Percentiles rank a stretch among this genome's conserved stretches.
Evolutionary conservation across 306 rosid genomes (phyloP).

Genomic region (Hippophae rhamnoides): DNA sequence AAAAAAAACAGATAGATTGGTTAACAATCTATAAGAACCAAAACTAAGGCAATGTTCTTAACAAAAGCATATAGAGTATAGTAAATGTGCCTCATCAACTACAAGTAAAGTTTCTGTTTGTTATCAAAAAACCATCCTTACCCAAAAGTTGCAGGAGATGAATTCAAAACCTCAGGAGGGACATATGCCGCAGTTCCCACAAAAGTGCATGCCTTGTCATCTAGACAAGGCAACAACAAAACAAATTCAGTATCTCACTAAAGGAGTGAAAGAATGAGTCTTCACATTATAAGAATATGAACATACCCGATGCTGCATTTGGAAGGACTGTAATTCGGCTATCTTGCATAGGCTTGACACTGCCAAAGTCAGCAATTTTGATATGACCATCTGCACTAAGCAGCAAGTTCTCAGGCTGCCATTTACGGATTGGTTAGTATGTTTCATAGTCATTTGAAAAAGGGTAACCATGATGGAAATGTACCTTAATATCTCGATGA

Average conservation of each 20-base stretch:
- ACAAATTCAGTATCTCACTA: constrained; percentile 17
- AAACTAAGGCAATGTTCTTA: neutral
- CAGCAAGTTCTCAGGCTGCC: constrained; percentile 96
- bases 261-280: constrained; percentile 7
- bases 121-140: constrained; percentile 12
- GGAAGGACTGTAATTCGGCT: constrained; percentile 94
- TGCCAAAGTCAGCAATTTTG: constrained; percentile 98
- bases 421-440: constrained; percentile 23
- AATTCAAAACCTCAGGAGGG: constrained; percentile 99
- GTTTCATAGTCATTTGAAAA: constrained; percentile 14
- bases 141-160: constrained; percentile 99
- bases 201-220: constrained; percentile 97
- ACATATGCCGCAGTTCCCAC: constrained; percentile 99
- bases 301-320: constrained; percentile 91
- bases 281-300: constrained; percentile 10
- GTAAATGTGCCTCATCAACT: too few species aligned
- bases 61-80: neutral
- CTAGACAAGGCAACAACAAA: constrained; percentile 26
- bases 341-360: constrained; percentile 96
- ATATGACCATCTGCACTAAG: constrained; percentile 85
- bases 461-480: constrained; percentile 20
- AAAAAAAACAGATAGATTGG: neutral
- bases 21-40: neutral
- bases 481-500: constrained; percentile 98
- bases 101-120: too few species aligned